Conservation (phyloP, 306 rosid genomes). For the Macrotyloma uniflorum region DNA sequence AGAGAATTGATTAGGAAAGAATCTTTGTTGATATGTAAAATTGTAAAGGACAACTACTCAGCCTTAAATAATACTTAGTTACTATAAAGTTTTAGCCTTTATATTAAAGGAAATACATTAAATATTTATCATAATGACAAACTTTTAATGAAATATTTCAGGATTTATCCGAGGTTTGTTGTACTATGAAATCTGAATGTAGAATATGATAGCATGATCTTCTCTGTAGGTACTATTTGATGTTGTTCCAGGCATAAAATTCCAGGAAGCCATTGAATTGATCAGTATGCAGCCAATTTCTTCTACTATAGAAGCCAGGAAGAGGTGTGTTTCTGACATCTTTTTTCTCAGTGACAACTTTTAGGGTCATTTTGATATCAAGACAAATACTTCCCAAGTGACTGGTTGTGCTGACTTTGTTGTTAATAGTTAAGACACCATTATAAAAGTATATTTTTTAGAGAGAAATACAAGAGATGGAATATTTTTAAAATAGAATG, state of each 20-base stretch:
- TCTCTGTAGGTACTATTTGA: constrained; percentile 92
- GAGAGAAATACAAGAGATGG: constrained; percentile 1
- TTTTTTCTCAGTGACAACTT: constrained; percentile 10
- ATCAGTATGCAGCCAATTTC: constrained; percentile 88
- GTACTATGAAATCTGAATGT: constrained; percentile 29
- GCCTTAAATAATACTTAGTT: constrained; percentile 19
- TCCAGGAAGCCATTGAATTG: constrained; percentile 87
- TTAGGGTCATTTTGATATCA: background rate
- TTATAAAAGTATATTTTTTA: background rate
- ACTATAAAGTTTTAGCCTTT: background rate
- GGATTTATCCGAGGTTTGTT: constrained; percentile 33
- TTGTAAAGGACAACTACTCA: constrained; percentile 17
- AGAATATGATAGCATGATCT: constrained; percentile 32
- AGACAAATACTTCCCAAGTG: constrained; percentile 26
- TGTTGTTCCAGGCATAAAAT: constrained; percentile 93
- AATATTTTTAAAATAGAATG: background rate
- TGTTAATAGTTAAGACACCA: constrained; percentile 17
- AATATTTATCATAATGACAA: background rate
- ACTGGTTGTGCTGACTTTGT: constrained; percentile 26
- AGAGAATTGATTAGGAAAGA: constrained; percentile 7
- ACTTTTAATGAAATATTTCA: constrained; percentile 19
- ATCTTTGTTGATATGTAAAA: constrained; percentile 25
- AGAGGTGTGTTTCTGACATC: constrained; percentile 61
- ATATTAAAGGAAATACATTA: constrained; percentile 20
- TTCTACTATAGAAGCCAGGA: constrained; percentile 71